Evolutionary conservation across 352 stramenopile species (phyloP).

Genomic region (Pythium rishiriense): DNA sequence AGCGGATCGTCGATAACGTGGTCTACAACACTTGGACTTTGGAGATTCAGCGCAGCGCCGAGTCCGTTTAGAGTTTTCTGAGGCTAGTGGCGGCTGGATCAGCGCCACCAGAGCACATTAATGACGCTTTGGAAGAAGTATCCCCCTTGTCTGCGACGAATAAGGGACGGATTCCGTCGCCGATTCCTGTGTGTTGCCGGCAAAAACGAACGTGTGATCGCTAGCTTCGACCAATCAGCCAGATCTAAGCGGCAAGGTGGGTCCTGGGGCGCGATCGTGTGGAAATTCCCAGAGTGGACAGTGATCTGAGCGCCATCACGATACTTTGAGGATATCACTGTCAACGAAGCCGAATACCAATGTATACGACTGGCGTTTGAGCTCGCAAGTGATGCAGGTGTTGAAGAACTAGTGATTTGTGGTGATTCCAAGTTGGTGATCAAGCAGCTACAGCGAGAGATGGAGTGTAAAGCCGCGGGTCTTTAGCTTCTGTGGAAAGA

Average conservation of each 20-base stretch:
- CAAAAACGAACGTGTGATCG: not conserved
- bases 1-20: constrained; percentile 24
- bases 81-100: not conserved
- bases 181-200: not conserved
- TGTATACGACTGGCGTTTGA: not conserved
- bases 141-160: not conserved
- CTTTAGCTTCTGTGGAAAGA: not conserved
- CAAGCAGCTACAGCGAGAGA: not conserved
- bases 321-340: not conserved
- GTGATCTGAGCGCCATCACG: not conserved
- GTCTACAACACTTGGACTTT: not conserved
- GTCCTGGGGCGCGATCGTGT: not conserved
- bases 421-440: not conserved
- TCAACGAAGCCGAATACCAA: not conserved
- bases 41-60: not conserved
- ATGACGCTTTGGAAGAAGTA: not conserved
- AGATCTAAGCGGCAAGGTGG: not conserved
- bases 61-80: not conserved
- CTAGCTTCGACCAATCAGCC: not conserved
- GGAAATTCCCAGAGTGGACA: not conserved
- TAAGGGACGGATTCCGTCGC: not conserved
- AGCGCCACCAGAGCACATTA: not conserved
- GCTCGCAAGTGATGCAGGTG: not conserved
- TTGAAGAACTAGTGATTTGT: not conserved
- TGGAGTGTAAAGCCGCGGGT: not conserved